Base-by-base conservation (phyloP, 805 yeast species). In the Starmerella ratchasimensis region DNA sequence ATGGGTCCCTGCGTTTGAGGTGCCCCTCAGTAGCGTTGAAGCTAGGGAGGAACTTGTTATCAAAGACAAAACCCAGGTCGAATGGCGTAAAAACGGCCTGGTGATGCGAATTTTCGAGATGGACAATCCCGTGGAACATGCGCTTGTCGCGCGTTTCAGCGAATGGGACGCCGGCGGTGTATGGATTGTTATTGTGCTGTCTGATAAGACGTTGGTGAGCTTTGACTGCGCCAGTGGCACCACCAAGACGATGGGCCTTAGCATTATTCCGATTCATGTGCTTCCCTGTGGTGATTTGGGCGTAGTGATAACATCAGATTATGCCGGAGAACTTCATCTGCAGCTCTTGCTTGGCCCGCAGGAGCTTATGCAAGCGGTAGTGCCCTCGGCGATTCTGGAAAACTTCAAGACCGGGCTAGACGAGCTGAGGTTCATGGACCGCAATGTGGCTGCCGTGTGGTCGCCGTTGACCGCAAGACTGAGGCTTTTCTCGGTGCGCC, bases 141-240 rank as follows among this genome's bases (percentile, higher is more conserved):
- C 42, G 2, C 29, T 39, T 5, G 43, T 45, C 30, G 39, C 44
- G 18, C 31, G 20, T 2, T 45, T 29, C 34, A 20, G 32, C 17
- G 14, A 21, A 13, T 4, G 18, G 7, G 36, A 26, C 23, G 36
- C 39, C 16, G 18, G 18, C 9, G 48, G 43, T 14, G n/a, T 23
- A 20, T 45, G 47, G 47, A 38, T 35, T 8, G 39, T 35, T 4
- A 33, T 43, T n/a, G 32, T 33, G 6, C 30, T 43, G 25, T 26
- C 33, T 9, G 40, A 45, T 26, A 20, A 34, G 16, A 28, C 35
- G n/a, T 40, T 45, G n/a, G 33, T 43, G 30, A 44, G 42, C 34
- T 45, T 24, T 21, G 33, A 37, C 2, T 25, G 31, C 5, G 15
- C 5, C 6, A 17, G 38, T 5, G 48, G 48, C n/a, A n/a, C 19